phyloP scores from a whole-genome alignment of 2,329 filamentous ascomycete species.

The Orbilia javanica region DNA sequence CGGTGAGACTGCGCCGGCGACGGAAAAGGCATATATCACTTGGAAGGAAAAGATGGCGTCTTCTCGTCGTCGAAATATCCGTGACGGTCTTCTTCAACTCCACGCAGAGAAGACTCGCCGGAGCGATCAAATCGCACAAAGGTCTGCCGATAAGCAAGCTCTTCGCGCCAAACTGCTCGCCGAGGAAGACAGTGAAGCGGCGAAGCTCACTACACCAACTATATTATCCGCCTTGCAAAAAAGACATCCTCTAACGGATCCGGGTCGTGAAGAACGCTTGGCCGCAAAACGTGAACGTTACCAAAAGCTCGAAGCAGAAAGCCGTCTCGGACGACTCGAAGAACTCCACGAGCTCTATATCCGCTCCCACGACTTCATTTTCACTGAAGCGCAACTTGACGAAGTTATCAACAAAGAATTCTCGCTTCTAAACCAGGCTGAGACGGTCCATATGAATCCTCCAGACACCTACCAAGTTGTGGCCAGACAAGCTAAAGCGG shows the following conservation, averaged over 20 bases:
- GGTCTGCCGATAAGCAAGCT: conserved; percentile 69
- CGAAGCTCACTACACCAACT: conserved; percentile 78
- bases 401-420: conserved; percentile 78
- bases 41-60: conserved; percentile 83
- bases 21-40: conserved; percentile 65
- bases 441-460: conserved; percentile 1
- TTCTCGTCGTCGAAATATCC: conserved; percentile 77
- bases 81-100: conserved; percentile 77
- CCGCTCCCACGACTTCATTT: conserved; percentile 87
- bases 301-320: conserved; percentile 65
- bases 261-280: conserved; percentile 69
- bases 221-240: conserved; percentile 70
- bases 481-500: background rate
- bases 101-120: conserved; percentile 73
- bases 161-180: conserved; percentile 70
- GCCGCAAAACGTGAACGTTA: conserved; percentile 64
- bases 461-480: conserved; percentile 21
- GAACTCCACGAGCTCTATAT: conserved; percentile 89
- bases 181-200: conserved; percentile 79
- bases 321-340: conserved; percentile 74
- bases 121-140: conserved; percentile 64
- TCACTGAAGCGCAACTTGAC: conserved; percentile 81
- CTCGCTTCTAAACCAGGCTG: conserved; percentile 62
- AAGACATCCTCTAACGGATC: conserved; percentile 73
- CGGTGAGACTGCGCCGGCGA: conserved; percentile 63